These are phyloP conservation scores for Sporormia fimetaria DNA, from an alignment of 495 filamentous ascomycete genomes.

Conservation along the genomic window DNA sequence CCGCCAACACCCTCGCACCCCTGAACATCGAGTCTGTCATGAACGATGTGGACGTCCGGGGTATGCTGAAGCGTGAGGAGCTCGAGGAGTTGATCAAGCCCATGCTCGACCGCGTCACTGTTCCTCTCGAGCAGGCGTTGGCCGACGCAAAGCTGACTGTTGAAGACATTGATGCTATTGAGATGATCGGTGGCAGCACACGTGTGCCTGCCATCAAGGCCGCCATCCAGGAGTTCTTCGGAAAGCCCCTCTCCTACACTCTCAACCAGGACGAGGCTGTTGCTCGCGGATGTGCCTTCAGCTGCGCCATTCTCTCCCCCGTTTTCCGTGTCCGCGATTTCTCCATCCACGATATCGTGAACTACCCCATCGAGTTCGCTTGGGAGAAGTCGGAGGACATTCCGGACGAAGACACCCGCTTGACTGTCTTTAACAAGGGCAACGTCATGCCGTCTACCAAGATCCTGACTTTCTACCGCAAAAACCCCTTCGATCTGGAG, in stretches of 20 bases:
- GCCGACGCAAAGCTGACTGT: slow-evolving; percentile 77
- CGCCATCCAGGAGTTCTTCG: slow-evolving; percentile 78
- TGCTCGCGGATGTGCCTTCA: slow-evolving; percentile 92
- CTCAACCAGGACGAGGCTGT: slow-evolving; percentile 98
- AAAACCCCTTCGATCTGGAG: slow-evolving; percentile 94
- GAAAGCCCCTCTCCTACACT: slow-evolving; percentile 86
- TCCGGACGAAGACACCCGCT: slow-evolving; percentile 93
- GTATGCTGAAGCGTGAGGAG: slow-evolving; percentile 87
- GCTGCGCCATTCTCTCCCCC: slow-evolving; percentile 93
- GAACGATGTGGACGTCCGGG: slow-evolving; percentile 87
- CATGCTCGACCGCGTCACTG: slow-evolving; percentile 59
- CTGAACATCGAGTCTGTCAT: slow-evolving; percentile 97
- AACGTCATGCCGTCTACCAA: slow-evolving; percentile 98
- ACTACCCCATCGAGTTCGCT: slow-evolving; percentile 97
- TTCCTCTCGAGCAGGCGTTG: slow-evolving; percentile 78
- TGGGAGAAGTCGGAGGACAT: slow-evolving; percentile 99
- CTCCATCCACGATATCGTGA: slow-evolving; percentile 90
- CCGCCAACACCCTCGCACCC: slow-evolving; percentile 87
- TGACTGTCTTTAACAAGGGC: slow-evolving; percentile 95
- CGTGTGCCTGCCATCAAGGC: slow-evolving; percentile 92
- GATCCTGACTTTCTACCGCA: slow-evolving; percentile 98
- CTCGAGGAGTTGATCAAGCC: slow-evolving; percentile 84
- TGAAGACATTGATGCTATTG: slow-evolving; percentile 88
- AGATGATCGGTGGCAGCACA: slow-evolving; percentile 90
- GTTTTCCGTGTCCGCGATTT: slow-evolving; percentile 99